Evolutionary conservation across 2,329 filamentous ascomycete genomes (phyloP), one percentile per base, ranked within the genome.

Genomic region (Aquanectria penicillioides): DNA sequence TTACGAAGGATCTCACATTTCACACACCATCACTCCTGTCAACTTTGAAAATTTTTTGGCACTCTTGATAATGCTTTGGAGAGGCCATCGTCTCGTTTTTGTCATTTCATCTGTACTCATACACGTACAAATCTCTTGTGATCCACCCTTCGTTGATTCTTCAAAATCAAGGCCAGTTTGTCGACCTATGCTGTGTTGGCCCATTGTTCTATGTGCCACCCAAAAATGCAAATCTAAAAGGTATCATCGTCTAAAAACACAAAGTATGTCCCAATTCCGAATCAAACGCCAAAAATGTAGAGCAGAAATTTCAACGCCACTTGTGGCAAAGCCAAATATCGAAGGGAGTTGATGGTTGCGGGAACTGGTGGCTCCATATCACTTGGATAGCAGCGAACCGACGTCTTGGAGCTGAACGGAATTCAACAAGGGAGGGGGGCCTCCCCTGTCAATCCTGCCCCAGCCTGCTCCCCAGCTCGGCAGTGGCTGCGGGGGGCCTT

Each of bases 351-450:
- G n/a, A n/a, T n/a, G n/a, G n/a, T n/a, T n/a, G n/a, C n/a, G n/a
- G n/a, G n/a, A n/a, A n/a, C n/a, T n/a, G n/a, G n/a, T n/a, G n/a
- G n/a, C n/a, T n/a, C n/a, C n/a, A 37, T 38, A 52, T 62, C 60
- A 66, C 46, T 68, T 68, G 43, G 31, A 44, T 26, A 70, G 47
- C 10, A 77, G 55, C 56, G 68, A 73, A 17, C 74, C 74, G 3
- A 77, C 74, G 47, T 77, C 74, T 26, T 73, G 74, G 31, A 77
- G 55, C 44, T 73, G 69, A 26, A 70, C 68, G 4, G 65, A 63
- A 10, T 69, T 71, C 38, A 70, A 26, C 37, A 71, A 18, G 1
- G 71, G 69, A 25, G 71, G 70, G 0, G 66, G 71, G 6, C 65
- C 65, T 50, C 71, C 71, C 54, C 71, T 57, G 6, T 73, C 71